Evolutionary conservation across 1,284 basidiomycete species (phyloP), one percentile per base, ranked within the genome.

Genomic region (Kalmanozyma brasiliensis): DNA sequence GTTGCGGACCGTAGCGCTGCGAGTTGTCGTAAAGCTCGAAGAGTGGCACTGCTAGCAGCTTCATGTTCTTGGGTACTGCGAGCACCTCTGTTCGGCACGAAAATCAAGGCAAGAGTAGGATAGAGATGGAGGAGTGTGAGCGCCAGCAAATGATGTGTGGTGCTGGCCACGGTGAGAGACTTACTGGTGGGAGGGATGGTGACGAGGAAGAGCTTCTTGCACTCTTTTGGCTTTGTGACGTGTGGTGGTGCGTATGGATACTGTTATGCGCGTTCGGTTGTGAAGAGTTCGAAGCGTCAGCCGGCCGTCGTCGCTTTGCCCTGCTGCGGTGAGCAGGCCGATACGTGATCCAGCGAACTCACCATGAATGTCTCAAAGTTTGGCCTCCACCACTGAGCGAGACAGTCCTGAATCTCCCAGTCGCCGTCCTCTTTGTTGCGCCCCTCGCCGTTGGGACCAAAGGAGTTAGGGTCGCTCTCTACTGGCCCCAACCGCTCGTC

Each of bases 351-450:
- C 17, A n/a, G 8, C 8, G 26, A 23, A 85, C 90, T 80, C 77
- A 95, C 94, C 90, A 96, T 94, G 84, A 98, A 98, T 0, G 93
- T 94, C 84, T 98, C 95, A 79, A 96, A 98, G 80, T 94, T 94
- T 0, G 95, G 95, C 56, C 95, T 86, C 90, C 91, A 98, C 94
- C 95, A 98, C 80, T 94, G 92, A 0, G 93, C 92, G 29, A 98
- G 86, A 75, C 93, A 94, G 73, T 96, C 93, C 2, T 91, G 91
- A 49, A 98, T 93, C 82, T 93, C 91, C 95, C 95, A 98, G 36
- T 93, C 92, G 46, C 91, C 90, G 74, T 71, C 68, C 6, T 63
- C 91, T 89, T 43, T 90, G 85, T 8, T 90, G 89, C 72, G 90
- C 88, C 2, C 87, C 85, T 56, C 67, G 4, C 68, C 63, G 30